A percentile compares a stretch with the other conserved stretches of the same genome.
Evolutionary conservation across 768 basidiomycete genomes (phyloP).

Genomic region (Collybia mongolica): DNA sequence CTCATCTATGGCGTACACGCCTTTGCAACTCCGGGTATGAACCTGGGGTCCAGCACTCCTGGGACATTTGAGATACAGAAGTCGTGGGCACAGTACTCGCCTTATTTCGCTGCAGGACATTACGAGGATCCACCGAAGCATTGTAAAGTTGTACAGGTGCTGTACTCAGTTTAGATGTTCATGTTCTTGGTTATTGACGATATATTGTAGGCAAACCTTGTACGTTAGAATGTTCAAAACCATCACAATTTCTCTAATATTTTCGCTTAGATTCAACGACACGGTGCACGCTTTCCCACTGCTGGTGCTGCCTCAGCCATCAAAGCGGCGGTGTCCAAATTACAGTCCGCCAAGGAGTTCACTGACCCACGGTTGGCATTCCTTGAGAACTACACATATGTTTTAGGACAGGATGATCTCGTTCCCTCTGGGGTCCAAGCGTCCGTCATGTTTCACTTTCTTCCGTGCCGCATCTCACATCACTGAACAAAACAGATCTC

Average conservation of each 20-base stretch:
- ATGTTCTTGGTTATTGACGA: not conserved
- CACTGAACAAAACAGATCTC: conserved; percentile 22
- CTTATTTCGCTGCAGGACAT: conserved; percentile 47
- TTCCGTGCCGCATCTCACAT: not conserved
- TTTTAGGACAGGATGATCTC: conserved; percentile 55
- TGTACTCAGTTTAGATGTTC: conserved; percentile 5
- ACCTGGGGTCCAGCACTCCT: not conserved
- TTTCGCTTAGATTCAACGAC: conserved; percentile 65
- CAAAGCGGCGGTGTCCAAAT: conserved; percentile 46
- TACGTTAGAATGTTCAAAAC: conserved; percentile 28
- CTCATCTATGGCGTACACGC: conserved; percentile 1
- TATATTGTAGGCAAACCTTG: conserved; percentile 54
- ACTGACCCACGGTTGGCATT: conserved; percentile 52
- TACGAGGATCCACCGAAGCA: conserved; percentile 45
- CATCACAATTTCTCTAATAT: not conserved
- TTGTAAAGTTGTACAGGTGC: conserved; percentile 59
- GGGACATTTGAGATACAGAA: conserved; percentile 14
- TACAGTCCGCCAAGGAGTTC: conserved; percentile 46
- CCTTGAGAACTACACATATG: conserved; percentile 54
- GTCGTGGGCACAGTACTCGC: conserved; percentile 63
- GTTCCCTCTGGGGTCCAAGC: conserved; percentile 67
- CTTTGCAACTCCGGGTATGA: not conserved
- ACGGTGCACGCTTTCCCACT: conserved; percentile 80
- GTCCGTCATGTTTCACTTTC: conserved; percentile 34
- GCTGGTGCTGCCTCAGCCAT: conserved; percentile 41